Percentiles rank a stretch among this genome's conserved stretches.
phyloP scores from a whole-genome alignment of 805 yeast genomes.

The Cyberlindnera euphorbiiphila region DNA sequence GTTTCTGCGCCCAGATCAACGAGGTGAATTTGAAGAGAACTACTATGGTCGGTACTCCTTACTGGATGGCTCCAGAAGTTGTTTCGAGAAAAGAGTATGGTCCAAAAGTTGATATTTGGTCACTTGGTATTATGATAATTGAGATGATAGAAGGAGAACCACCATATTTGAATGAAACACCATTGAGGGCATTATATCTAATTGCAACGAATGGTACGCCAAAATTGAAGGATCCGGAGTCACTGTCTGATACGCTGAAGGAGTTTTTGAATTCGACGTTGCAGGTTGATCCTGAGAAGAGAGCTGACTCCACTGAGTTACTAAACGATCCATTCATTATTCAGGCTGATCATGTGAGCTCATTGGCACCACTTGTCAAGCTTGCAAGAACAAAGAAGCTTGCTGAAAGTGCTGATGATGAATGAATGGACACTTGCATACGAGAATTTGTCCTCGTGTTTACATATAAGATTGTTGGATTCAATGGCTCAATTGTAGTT shows the following conservation, averaged over 20 bases:
- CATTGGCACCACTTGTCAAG: constrained; percentile 71
- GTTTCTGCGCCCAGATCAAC: constrained; percentile 92
- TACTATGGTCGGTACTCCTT: constrained; percentile 99
- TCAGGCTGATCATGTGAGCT: constrained; percentile 56
- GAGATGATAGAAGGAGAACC: constrained; percentile 99
- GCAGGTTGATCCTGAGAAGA: constrained; percentile 86
- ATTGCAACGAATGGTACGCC: constrained; percentile 98
- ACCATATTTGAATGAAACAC: constrained; percentile 94
- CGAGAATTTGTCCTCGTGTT: too few relatives aligned
- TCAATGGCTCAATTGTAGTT: too few relatives aligned
- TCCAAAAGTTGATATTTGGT: constrained; percentile 97
- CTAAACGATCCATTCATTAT: constrained; percentile 70
- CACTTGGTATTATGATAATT: constrained; percentile 94
- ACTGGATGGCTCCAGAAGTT: constrained; percentile 99
- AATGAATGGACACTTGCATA: constrained; percentile 14
- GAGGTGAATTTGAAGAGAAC: constrained; percentile 83
- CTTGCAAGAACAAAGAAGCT: constrained; percentile 65
- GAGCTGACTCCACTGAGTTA: constrained; percentile 88
- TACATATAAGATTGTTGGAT: too few relatives aligned
- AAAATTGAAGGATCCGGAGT: constrained; percentile 81
- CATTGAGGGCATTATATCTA: constrained; percentile 85
- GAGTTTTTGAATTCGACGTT: constrained; percentile 78
- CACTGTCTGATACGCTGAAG: constrained; percentile 60
- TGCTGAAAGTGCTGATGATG: constrained; percentile 35
- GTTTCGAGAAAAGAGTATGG: constrained; percentile 94